These are phyloP conservation scores for Xylariaceae sp. DNA, from an alignment of 2,329 filamentous ascomycete species.

Conservation along the genomic window DNA sequence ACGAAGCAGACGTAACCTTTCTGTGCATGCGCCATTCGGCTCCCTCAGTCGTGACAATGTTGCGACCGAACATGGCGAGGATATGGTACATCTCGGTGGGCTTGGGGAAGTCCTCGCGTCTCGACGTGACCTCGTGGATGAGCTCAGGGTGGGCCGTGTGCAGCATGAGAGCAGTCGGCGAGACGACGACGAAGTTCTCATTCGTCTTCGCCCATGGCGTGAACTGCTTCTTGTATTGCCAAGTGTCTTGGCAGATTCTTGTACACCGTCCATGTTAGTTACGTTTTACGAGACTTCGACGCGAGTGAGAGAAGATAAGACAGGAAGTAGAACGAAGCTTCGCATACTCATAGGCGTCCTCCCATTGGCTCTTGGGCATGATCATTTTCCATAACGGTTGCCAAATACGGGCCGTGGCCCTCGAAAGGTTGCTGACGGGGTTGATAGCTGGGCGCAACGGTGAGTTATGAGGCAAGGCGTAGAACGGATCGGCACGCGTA, in stretches of 20 bases:
- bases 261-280: conserved; percentile 5
- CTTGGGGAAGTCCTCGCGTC: conserved; percentile 68
- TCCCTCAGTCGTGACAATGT: conserved; percentile 67
- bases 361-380: conserved; percentile 48
- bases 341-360: conserved; percentile 55
- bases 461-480: conserved; percentile 8
- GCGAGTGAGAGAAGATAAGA: not conserved
- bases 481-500: not conserved
- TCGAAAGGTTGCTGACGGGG: conserved; percentile 49
- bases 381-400: conserved; percentile 50
- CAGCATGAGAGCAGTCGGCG: conserved; percentile 48
- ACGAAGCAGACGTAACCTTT: conserved; percentile 64
- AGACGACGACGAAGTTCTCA: conserved; percentile 59
- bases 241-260: conserved; percentile 49
- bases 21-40: conserved; percentile 65
- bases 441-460: conserved; percentile 38
- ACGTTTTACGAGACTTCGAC: not conserved
- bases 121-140: conserved; percentile 58
- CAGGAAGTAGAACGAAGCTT: not conserved
- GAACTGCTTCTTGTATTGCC: conserved; percentile 50
- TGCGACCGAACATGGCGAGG: conserved; percentile 63
- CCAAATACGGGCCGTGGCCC: conserved; percentile 50
- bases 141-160: conserved; percentile 59
- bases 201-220: conserved; percentile 54
- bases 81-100: conserved; percentile 55